phyloP scores from a whole-genome alignment of 352 stramenopile species.

The Halophytophthora batemanensis region DNA sequence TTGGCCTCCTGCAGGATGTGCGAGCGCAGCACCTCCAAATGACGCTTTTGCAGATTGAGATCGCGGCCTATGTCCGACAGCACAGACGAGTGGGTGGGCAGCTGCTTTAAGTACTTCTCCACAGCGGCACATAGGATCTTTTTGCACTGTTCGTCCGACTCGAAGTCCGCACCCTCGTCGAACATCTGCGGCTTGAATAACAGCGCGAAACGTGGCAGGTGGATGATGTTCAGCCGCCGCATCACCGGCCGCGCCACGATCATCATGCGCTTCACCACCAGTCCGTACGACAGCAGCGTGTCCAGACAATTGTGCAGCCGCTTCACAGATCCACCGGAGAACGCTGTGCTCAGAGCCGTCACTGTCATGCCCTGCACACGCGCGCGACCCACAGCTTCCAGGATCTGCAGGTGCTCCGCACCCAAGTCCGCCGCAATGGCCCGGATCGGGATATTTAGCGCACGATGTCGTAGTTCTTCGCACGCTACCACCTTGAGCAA shows the following conservation, averaged over 20 bases:
- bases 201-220: slow-evolving; percentile 65
- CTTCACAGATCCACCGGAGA: slow-evolving; percentile 51
- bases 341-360: slow-evolving; percentile 34
- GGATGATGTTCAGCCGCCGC: slow-evolving; percentile 75
- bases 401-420: slow-evolving; percentile 57
- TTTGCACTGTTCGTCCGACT: slow-evolving; percentile 80
- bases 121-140: slow-evolving; percentile 53
- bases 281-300: slow-evolving; percentile 69
- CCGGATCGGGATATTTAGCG: slow-evolving; percentile 61
- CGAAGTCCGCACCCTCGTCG: slow-evolving; percentile 66
- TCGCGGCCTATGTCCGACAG: slow-evolving; percentile 70
- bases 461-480: slow-evolving; percentile 58
- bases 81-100: slow-evolving; percentile 61
- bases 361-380: slow-evolving; percentile 56
- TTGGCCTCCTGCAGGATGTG: slow-evolving; percentile 74
- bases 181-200: slow-evolving; percentile 66
- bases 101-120: slow-evolving; percentile 55
- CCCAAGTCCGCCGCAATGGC: slow-evolving; percentile 64
- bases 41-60: slow-evolving; percentile 61
- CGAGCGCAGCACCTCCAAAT: slow-evolving; percentile 59
- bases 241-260: slow-evolving; percentile 60
- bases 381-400: slow-evolving; percentile 57
- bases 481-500: slow-evolving; percentile 52
- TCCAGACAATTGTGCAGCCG: slow-evolving; percentile 73
- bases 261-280: slow-evolving; percentile 84